A percentile compares a stretch with the other conserved stretches of the same genome.
These are phyloP conservation scores for Tuber borchii DNA, from an alignment of 495 filamentous ascomycete species.

Conservation along the genomic window DNA sequence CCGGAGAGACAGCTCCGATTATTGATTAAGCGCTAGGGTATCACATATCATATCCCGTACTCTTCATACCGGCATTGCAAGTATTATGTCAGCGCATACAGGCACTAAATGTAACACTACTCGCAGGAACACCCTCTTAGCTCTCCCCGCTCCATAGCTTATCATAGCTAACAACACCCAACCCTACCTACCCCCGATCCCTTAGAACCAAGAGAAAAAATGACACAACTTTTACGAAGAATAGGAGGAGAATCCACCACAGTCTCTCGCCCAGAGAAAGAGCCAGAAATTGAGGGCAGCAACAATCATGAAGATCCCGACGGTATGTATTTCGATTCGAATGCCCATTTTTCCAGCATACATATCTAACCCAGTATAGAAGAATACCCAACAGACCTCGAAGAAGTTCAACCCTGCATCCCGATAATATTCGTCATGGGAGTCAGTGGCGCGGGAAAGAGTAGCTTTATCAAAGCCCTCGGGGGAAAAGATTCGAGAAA, in stretches of 20 bases:
- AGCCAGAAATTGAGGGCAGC: neutral
- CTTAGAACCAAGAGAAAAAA: neutral
- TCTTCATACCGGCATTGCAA: neutral
- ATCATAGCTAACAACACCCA: neutral
- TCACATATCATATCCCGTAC: neutral
- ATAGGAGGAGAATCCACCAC: neutral
- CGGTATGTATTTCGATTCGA: neutral
- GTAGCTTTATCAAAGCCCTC: constrained; percentile 23
- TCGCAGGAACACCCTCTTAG: neutral
- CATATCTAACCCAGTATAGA: neutral
- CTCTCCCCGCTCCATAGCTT: neutral
- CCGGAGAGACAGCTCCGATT: neutral
- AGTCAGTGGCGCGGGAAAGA: constrained; percentile 23
- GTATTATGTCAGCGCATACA: neutral
- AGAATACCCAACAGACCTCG: neutral
- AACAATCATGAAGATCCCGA: neutral
- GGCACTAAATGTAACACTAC: neutral
- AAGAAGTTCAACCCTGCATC: neutral
- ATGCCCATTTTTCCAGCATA: no score
- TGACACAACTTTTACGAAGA: neutral
- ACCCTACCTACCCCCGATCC: neutral
- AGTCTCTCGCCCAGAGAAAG: neutral
- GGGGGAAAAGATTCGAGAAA: constrained; percentile 1
- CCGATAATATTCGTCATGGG: constrained; percentile 15
- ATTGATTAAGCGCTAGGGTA: neutral